Evolutionary conservation across 192 early-diverging fungal genomes (phyloP).

Genomic region (Coemansia aciculifera): DNA sequence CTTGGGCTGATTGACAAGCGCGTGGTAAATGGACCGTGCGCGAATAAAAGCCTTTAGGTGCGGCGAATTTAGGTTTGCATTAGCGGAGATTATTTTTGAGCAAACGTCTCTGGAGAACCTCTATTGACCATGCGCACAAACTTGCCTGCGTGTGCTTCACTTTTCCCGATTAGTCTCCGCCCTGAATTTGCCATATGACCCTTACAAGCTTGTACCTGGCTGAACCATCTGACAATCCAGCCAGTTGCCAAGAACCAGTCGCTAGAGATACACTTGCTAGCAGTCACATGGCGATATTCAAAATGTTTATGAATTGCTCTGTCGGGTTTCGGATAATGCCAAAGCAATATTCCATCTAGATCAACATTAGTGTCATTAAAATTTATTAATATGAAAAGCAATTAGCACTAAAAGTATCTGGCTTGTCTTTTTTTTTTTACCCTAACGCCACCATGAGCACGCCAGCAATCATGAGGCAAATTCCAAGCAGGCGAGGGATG

Average conservation of each 20-base stretch:
- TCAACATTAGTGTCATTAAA: neutral
- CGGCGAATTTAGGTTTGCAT: conserved; percentile 1
- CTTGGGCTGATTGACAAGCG: neutral
- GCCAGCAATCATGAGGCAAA: conserved; percentile 42
- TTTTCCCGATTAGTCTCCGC: neutral
- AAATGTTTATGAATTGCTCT: neutral
- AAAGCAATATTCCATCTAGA: conserved; percentile 1
- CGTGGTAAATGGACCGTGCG: neutral
- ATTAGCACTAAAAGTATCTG: neutral
- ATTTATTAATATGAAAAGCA: neutral
- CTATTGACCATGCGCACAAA: neutral
- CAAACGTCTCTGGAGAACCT: neutral
- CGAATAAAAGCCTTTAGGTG: neutral
- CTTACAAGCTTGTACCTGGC: neutral
- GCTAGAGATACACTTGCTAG: neutral
- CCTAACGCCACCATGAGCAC: conserved; percentile 55
- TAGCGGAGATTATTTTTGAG: conserved; percentile 16
- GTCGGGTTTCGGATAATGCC: neutral
- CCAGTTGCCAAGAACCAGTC: neutral
- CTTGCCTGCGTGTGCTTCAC: neutral
- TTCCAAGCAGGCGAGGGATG: conserved; percentile 29
- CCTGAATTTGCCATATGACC: neutral
- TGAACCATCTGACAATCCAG: neutral
- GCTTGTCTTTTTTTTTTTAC: conserved; percentile 2
- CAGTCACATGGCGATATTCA: neutral